These are phyloP conservation scores for Macrolepiota dolichaula DNA, from an alignment of 768 basidiomycete genomes.

Conservation along the genomic window DNA sequence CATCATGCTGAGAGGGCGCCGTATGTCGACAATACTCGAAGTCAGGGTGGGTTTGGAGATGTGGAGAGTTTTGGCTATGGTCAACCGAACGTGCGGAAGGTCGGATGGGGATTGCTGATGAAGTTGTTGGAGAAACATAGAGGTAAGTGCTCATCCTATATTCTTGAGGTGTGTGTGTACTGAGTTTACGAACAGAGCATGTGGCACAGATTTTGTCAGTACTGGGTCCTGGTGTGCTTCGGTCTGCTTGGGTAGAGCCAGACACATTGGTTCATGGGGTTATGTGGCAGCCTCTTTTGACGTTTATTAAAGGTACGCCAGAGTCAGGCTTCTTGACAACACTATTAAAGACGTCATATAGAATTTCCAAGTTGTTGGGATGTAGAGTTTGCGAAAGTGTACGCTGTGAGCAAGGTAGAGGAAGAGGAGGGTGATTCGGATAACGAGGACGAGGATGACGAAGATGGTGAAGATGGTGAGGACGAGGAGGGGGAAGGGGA, in stretches of 20 bases:
- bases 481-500: conserved; percentile 32
- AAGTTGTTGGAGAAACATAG: conserved; percentile 40
- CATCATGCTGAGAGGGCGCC: conserved; percentile 40
- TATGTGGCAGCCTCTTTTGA: conserved; percentile 71
- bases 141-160: conserved; percentile 28
- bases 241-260: conserved; percentile 67
- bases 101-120: conserved; percentile 61
- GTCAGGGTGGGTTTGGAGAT: not conserved
- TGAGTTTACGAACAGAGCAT: conserved; percentile 12
- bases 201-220: conserved; percentile 34
- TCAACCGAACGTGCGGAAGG: conserved; percentile 72
- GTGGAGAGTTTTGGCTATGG: conserved; percentile 51
- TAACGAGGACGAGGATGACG: conserved; percentile 32
- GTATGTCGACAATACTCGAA: conserved; percentile 27
- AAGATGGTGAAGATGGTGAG: conserved; percentile 30
- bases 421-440: conserved; percentile 25
- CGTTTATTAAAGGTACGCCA: conserved; percentile 65
- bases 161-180: not conserved
- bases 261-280: conserved; percentile 63
- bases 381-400: conserved; percentile 27
- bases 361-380: conserved; percentile 70
- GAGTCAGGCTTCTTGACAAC: not conserved
- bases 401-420: conserved; percentile 25
- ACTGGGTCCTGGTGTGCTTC: conserved; percentile 56
- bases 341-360: conserved; percentile 22